Base-by-base conservation (phyloP, 2,329 filamentous ascomycete genomes). In the Xylariales sp. region DNA sequence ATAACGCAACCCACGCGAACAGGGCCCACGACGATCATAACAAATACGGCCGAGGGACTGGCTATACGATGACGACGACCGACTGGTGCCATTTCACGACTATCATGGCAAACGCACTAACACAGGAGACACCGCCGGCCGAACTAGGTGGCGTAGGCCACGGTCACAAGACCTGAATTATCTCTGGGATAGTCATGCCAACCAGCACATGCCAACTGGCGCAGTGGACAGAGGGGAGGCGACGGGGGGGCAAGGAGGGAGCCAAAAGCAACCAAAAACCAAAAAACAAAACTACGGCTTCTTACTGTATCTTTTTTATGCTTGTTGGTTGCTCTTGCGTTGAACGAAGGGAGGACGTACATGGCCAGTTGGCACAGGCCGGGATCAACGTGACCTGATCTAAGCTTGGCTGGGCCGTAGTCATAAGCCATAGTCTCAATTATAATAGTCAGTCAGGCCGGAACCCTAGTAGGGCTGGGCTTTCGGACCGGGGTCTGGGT, bases 241-340 rank as follows among this genome's bases (percentile, higher is more conserved):
- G 32, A 16, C 12, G 34, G 30, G 41, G 41, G 32, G 52, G 23
- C 23, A 23, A 23, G 23, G 23, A 39, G 6, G n/a, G 18, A 23
- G 16, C 1, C 9, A 54, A 41, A 36, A 12, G 23, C n/a, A 32
- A 54, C 30, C 10, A 3, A n/a, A 39, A 59, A 9, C 16, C n/a
- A 18, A 10, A 60, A 30, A 28, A 46, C 9, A 3, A 30, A 23
- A 54, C 32, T 23, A 23, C 23, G 23, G 41, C 36, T 52, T 54
- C 14, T 49, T n/a, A 18, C 30, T 49, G 55, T 57, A 41, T 41
- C 28, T 39, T 28, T 52, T 53, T 58, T 65, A 68, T 68, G 65
- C 65, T 52, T 68, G 65, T 68, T 68, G 62, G 65, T 65, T 54
- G 62, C 39, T 39, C 45, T 18, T 61, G 62, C 56, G 39, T 46